Evolutionary conservation across 768 basidiomycete genomes (phyloP), one percentile per base, ranked within the genome.

Genomic region (Boletus rubescentipes): DNA sequence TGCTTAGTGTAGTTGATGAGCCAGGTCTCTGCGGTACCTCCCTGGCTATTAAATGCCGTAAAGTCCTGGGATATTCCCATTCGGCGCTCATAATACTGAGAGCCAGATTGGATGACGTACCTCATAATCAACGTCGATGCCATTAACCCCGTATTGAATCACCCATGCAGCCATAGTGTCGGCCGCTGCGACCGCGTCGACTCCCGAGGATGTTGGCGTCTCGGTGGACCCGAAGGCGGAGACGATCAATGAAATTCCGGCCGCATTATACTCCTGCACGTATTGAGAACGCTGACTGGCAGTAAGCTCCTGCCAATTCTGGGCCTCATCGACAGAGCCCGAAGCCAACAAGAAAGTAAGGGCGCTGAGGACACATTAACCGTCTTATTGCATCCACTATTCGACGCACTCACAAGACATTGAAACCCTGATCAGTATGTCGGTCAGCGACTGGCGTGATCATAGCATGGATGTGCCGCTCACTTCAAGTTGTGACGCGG

Each of bases 161-260:
- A 81, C 80, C 71, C 72, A 80, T 9, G 66, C 63, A 8, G 77
- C 79, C 62, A 82, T 70, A 6, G 67, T 70, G 54, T 74, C 72
- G 1, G 80, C 80, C 7, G 68, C 67, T 29, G 42, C 48, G 31
- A 71, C 68, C 2, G 80, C 71, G 52, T 80, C 70, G 5, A 61
- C 60, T 26, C 75, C 75, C 4, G 65, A 63, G 2, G 75, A 68
- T 4, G 79, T 81, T 2, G 80, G 80, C 1, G 69, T 66, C 49
- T 70, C 61, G 4, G 67, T 68, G 11, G 79, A 73, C 7, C 80
- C 80, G 57, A 85, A 85, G 4, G 72, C 74, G 41, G 81, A 80
- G 5, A 85, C 83, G 48, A 86, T 75, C 42, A 86, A 61, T 20
- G 77, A 79, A 63, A 84, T 83, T 18, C 83, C 83, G 7, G 82